Percentiles rank a stretch among this genome's conserved stretches.
Evolutionary conservation across 805 yeast species (phyloP).

Genomic region (Sugiyamaella mastotermitis): DNA sequence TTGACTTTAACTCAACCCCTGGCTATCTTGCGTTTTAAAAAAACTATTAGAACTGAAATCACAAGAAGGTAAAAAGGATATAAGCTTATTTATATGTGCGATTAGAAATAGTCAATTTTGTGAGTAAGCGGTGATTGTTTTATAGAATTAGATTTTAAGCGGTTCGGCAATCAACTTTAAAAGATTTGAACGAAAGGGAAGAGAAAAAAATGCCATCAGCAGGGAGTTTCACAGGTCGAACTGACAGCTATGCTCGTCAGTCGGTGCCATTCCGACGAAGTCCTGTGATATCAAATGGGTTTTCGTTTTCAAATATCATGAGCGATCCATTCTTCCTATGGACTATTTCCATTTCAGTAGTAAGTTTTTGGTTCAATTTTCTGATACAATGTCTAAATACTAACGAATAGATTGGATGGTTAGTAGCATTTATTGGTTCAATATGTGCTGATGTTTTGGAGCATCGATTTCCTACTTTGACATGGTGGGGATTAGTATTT

Average conservation of each 20-base stretch:
- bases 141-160: too few species aligned
- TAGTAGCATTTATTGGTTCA: slow-evolving; percentile 83
- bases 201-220: too few species aligned
- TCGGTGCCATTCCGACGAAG: slow-evolving; percentile 4
- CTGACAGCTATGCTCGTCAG: slow-evolving; percentile 10
- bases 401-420: slow-evolving; percentile 90
- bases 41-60: too few species aligned
- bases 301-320: slow-evolving; percentile 31
- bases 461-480: slow-evolving; percentile 62
- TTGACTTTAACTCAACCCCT: too few species aligned
- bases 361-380: slow-evolving; percentile 15
- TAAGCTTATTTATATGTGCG: too few species aligned
- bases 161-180: too few species aligned
- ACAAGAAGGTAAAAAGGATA: too few species aligned
- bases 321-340: slow-evolving; percentile 87
- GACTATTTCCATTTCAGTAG: slow-evolving; percentile 63
- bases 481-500: slow-evolving; percentile 96
- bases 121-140: too few species aligned
- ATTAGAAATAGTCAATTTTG: too few species aligned
- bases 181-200: too few species aligned
- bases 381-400: slow-evolving; percentile 22
- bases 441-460: slow-evolving; percentile 39
- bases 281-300: slow-evolving; percentile 1
- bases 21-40: too few species aligned
- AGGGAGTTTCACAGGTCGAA: slow-evolving; percentile 9